Evolutionary conservation across 140 eudicot genomes (phyloP), one percentile per base, ranked within the genome.

Genomic region (Flaveria floridana): DNA sequence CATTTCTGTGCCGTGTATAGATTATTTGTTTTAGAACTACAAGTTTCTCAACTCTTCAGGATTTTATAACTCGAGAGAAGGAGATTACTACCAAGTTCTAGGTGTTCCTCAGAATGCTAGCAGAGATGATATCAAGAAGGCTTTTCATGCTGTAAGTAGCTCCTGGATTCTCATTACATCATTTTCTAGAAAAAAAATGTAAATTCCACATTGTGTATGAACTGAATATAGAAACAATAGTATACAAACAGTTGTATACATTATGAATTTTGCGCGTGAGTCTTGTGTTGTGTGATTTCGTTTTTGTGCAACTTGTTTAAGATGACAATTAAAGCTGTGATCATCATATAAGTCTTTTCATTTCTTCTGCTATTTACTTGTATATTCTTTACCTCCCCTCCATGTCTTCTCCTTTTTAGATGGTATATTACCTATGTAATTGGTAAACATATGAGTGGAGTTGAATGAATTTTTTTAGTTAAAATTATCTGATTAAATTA

Each of bases 101-200:
- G 98, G 97, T 16, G 87, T 93, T 73, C 79, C 96, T 12, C 68
- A 81, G 61, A 80, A 81, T 86, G 98, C 97, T 62, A 84, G 79
- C 70, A 84, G 58, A 67, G 94, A 90, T 65, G 93, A 93, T 71
- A 93, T 93, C 76, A 90, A 90, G 84, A 90, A 90, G 81, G 98
- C 97, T 64, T 93, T 80, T 81, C 98, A 85, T 81, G 89, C 68
- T 55, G 97, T 91, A 77, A 74, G 97, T 75, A 65, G 63, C 47
- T 71, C 66, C 44, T 19, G 70, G 69, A 41, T 73, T 42, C 55
- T 41, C 42, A 57, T 42, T 15, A 57, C 77, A 62, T 73, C 30
- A n/a, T 15, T 55, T 71, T 19, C 19, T 55, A 30, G 34, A 12
- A 34, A 65, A 64, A 18, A 39, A 2, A 15, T 63, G 66, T 16